Evolutionary conservation across 345 rosid genomes (phyloP), one percentile per base, ranked within the genome.

Genomic region (Capsella bursapastoris): DNA sequence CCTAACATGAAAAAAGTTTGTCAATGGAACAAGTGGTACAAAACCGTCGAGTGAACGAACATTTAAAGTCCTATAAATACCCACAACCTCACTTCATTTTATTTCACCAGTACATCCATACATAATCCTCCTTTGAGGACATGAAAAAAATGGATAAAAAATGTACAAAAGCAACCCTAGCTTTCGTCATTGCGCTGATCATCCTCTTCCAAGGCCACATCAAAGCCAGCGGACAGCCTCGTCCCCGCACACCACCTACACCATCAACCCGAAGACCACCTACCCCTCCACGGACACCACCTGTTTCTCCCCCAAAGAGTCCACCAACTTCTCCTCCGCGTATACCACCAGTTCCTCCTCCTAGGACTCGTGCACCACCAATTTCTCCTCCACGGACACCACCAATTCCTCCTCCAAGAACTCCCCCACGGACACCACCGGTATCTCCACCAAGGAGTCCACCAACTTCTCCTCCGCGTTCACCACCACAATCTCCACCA

Each of bases 41-140:
- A 8, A 72, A 16, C 31, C 51, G 37, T 48, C 59, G 5, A 27
- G 49, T 27, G 40, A 40, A 53, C 12, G 32, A 22, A 22, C 25
- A 53, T 59, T 53, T 22, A 5, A 63, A 72, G 3, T 6, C 58
- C 35, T 74, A 74, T 74, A 66, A 48, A 66, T 44, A 48, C 34
- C 10, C 10, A 22, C 47, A 51, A 3, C 25, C 13, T 43, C 22
- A 31, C 45, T 72, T 28, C 55, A 18, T 4, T 41, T 49, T 9
- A 16, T 1, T 31, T 49, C 68, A 72, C 41, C 67, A 59, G n/a
- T 49, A 22, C 0, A 59, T 10, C 45, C 13, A 4, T 48, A 25
- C 58, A 55, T 14, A 53, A 3, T 64, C 47, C 48, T 63, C 37
- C 18, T 7, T 53, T 8, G 16, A 52, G 35, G 77, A 11, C 18